Conservation (phyloP, 768 basidiomycete genomes). For the Gautieria morchelliformis region DNA sequence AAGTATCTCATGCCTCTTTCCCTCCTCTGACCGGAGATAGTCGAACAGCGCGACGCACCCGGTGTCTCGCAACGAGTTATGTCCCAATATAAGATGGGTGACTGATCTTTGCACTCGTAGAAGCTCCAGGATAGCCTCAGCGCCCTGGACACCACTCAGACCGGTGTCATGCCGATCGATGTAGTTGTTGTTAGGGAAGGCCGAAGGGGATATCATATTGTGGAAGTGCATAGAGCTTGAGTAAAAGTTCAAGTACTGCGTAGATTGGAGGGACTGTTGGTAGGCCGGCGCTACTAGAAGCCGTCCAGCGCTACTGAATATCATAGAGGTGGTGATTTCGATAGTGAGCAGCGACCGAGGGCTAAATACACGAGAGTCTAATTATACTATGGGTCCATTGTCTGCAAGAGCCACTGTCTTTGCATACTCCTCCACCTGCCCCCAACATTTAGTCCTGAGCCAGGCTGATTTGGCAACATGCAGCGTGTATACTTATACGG, state of each 20-base stretch:
- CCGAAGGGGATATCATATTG: not conserved
- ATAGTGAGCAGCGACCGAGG: too few species aligned
- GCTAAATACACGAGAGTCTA: too few species aligned
- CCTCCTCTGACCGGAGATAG: conserved; percentile 42
- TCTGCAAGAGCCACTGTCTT: too few species aligned
- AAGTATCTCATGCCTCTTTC: conserved; percentile 28
- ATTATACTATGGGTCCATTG: too few species aligned
- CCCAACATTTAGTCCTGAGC: too few species aligned
- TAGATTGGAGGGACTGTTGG: too few species aligned
- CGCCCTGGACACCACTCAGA: conserved; percentile 1
- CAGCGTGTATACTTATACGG: too few species aligned
- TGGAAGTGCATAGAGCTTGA: not conserved
- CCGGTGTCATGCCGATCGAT: conserved; percentile 4
- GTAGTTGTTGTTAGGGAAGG: not conserved
- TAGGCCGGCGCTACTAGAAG: too few species aligned
- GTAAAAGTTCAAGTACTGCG: not conserved
- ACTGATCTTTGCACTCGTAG: not conserved
- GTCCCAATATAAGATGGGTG: conserved; percentile 35
- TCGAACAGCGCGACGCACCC: conserved; percentile 46
- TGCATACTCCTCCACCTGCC: too few species aligned
- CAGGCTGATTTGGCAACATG: too few species aligned
- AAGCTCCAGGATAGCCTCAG: not conserved
- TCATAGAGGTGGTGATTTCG: too few species aligned
- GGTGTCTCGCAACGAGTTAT: conserved; percentile 48
- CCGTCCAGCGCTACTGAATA: too few species aligned